Percentiles rank a stretch among this genome's conserved stretches.
Evolutionary conservation across 345 rosid species (phyloP).

Genomic region (Firmiana major): DNA sequence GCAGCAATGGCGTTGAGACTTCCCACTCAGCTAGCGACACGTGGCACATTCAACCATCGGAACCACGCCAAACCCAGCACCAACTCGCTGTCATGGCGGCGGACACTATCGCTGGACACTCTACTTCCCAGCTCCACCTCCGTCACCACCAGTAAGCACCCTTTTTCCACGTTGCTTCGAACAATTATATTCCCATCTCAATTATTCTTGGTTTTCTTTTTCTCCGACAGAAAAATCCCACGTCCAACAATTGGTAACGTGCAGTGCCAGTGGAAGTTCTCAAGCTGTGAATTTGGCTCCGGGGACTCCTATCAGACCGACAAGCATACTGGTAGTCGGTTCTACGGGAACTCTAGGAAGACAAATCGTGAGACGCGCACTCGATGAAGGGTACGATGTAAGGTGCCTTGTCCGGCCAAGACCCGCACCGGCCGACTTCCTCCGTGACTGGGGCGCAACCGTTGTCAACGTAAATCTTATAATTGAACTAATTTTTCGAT

Average conservation of each 20-base stretch:
- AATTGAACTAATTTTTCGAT: not conserved
- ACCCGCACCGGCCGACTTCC: slow-evolving; percentile 91
- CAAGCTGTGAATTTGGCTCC: slow-evolving; percentile 64
- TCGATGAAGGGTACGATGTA: slow-evolving; percentile 90
- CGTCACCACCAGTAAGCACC: slow-evolving; percentile 3
- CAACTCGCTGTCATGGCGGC: slow-evolving; percentile 12
- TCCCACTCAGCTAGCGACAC: slow-evolving; percentile 17
- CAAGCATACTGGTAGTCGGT: slow-evolving; percentile 85
- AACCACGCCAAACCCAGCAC: not conserved
- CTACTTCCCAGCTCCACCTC: not conserved
- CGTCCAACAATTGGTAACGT: slow-evolving; percentile 25
- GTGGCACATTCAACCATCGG: slow-evolving; percentile 3
- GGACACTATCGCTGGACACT: not conserved
- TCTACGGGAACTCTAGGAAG: slow-evolving; percentile 90
- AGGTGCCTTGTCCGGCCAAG: slow-evolving; percentile 91
- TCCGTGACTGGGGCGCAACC: slow-evolving; percentile 96
- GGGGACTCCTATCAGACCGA: slow-evolving; percentile 71
- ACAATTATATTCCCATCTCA: not conserved
- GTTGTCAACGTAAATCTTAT: slow-evolving; percentile 68
- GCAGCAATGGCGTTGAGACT: slow-evolving; percentile 11
- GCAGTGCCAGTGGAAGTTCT: slow-evolving; percentile 26
- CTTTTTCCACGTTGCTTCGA: not conserved
- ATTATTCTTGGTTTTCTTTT: not conserved
- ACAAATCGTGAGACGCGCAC: slow-evolving; percentile 84
- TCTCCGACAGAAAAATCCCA: slow-evolving; percentile 19